A percentile compares a stretch with the other conserved stretches of the same genome.
phyloP scores from a whole-genome alignment of 1,139 yeast species.

The Magnusiomyces magnusii region DNA sequence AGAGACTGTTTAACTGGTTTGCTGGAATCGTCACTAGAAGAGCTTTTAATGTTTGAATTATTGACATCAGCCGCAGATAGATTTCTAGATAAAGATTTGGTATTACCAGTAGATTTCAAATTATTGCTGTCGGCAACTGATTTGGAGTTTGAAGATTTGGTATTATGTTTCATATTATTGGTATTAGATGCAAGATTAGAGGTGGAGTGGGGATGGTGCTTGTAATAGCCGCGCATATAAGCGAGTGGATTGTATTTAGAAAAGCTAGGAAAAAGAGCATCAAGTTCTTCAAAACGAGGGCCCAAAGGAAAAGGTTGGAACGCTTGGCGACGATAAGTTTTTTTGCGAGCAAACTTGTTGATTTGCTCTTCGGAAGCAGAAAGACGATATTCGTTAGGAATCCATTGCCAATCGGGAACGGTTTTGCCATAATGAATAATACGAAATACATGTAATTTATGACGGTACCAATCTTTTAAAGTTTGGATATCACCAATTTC shows the following conservation, averaged over 20 bases:
- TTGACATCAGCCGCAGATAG: no score
- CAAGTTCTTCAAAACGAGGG: conserved; percentile 6
- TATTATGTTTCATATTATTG: neutral
- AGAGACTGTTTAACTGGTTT: no score
- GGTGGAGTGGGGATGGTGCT: neutral
- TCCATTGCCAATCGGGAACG: conserved; percentile 5
- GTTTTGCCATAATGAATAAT: conserved; percentile 7
- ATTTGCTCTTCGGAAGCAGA: conserved; percentile 7
- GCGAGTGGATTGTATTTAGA: conserved; percentile 7
- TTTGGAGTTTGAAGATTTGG: no score
- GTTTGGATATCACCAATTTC: conserved; percentile 6
- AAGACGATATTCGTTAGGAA: conserved; percentile 1
- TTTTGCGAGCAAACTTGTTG: conserved; percentile 4
- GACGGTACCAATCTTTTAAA: conserved; percentile 7
- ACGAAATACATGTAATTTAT: conserved; percentile 7
- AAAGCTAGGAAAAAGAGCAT: conserved; percentile 4
- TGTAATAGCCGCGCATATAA: conserved; percentile 1
- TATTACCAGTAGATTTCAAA: no score
- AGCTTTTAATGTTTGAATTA: no score
- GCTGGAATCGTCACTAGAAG: no score
- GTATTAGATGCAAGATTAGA: neutral
- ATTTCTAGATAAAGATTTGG: no score
- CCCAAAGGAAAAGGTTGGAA: conserved; percentile 7
- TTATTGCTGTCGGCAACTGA: no score
- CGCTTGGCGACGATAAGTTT: conserved; percentile 5